phyloP scores from a whole-genome alignment of 345 rosid genomes.

The Brassica rapa region DNA sequence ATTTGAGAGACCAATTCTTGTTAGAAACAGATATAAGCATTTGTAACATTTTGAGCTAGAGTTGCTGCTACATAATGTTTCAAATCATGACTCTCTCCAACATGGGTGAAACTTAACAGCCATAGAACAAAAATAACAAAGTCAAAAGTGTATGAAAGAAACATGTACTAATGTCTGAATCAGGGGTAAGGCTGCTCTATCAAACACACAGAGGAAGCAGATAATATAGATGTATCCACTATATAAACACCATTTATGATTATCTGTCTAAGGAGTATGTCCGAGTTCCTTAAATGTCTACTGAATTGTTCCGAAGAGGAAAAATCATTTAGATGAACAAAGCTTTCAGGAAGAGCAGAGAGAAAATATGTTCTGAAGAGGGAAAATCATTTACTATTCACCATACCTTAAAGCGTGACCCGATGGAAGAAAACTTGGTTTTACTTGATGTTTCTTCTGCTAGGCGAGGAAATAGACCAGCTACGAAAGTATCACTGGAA shows the following conservation, averaged over 20 bases:
- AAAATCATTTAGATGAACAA: background rate
- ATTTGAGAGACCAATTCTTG: slow-evolving; percentile 28
- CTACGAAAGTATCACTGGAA: slow-evolving; percentile 76
- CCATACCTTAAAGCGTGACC: slow-evolving; percentile 93
- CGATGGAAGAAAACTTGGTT: slow-evolving; percentile 97
- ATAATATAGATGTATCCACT: slow-evolving; percentile 15
- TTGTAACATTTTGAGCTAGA: slow-evolving; percentile 3
- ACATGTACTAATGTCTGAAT: slow-evolving; percentile 10
- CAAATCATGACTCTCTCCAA: slow-evolving; percentile 20
- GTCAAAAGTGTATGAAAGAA: slow-evolving; percentile 7
- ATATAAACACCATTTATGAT: slow-evolving; percentile 10
- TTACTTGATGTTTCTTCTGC: slow-evolving; percentile 91
- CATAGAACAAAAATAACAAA: background rate
- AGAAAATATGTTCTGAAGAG: slow-evolving; percentile 11
- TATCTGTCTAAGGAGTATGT: background rate
- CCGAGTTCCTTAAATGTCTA: background rate
- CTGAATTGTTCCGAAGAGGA: background rate
- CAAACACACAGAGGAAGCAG: slow-evolving; percentile 9
- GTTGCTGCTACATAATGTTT: slow-evolving; percentile 17
- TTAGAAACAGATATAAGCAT: slow-evolving; percentile 22
- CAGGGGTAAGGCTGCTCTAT: slow-evolving; percentile 14
- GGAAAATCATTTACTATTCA: background rate
- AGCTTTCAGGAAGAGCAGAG: slow-evolving; percentile 2
- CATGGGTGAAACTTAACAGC: slow-evolving; percentile 12
- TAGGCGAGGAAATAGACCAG: slow-evolving; percentile 80